These are phyloP conservation scores for Nemania bipapillata DNA, from an alignment of 2,329 filamentous ascomycete genomes.

Conservation along the genomic window DNA sequence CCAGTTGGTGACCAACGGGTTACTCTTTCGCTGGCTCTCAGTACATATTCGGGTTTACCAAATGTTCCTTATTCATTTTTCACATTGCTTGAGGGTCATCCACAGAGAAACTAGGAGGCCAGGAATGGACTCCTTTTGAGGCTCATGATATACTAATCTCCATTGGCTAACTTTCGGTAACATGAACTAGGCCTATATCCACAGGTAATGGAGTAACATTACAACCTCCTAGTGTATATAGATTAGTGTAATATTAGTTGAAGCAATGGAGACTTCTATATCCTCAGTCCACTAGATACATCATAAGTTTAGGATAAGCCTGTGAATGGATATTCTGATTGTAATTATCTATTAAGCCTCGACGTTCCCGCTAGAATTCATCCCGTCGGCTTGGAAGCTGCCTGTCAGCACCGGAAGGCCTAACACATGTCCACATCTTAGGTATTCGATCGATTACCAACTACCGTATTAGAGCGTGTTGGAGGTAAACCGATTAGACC, in stretches of 20 bases:
- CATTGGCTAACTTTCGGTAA: neutral
- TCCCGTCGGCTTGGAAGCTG: too few relatives aligned
- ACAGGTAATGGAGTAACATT: neutral
- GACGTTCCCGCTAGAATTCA: too few relatives aligned
- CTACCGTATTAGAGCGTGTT: too few relatives aligned
- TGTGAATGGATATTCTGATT: neutral
- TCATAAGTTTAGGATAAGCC: too few relatives aligned
- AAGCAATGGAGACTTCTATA: neutral
- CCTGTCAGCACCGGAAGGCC: too few relatives aligned
- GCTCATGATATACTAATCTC: constrained; percentile 7
- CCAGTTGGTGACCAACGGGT: neutral
- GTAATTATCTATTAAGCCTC: too few relatives aligned
- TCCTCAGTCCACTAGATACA: neutral
- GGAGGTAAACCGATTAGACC: too few relatives aligned
- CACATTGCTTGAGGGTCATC: constrained; percentile 10
- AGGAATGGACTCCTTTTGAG: constrained; percentile 25
- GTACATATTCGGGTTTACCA: constrained; percentile 15
- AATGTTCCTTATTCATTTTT: constrained; percentile 9
- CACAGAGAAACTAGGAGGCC: constrained; percentile 20
- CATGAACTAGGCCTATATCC: neutral
- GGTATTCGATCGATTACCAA: too few relatives aligned
- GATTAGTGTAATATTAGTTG: constrained; percentile 24
- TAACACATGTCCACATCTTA: too few relatives aligned
- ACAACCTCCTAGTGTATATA: constrained; percentile 22
- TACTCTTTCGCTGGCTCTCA: constrained; percentile 10